Evolutionary conservation across 768 basidiomycete species (phyloP).

Genomic region (Suillus decipiens): DNA sequence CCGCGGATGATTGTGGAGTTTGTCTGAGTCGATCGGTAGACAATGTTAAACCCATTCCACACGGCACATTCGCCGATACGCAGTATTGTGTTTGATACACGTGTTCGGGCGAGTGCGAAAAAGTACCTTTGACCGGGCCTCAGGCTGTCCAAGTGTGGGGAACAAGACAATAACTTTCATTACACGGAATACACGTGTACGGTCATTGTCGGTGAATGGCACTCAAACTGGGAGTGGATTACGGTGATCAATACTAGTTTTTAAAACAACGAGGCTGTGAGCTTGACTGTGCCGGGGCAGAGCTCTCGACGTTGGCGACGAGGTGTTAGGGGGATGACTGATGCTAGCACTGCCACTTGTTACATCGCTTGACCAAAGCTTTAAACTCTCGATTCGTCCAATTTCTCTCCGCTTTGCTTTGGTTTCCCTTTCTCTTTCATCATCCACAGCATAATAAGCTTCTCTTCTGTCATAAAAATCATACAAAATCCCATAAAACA

Average conservation of each 20-base stretch:
- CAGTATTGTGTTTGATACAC: conserved; percentile 78
- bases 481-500: conserved; percentile 14
- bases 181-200: conserved; percentile 2
- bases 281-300: not conserved
- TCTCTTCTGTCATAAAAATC: conserved; percentile 14
- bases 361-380: not conserved
- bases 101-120: conserved; percentile 85
- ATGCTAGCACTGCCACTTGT: conserved; percentile 11
- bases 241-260: not conserved
- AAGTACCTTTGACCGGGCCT: conserved; percentile 57
- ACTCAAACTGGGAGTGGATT: too few species aligned
- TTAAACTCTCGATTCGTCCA: conserved; percentile 25
- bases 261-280: conserved; percentile 1
- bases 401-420: conserved; percentile 26
- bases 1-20: not conserved
- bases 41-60: conserved; percentile 94
- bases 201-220: not conserved
- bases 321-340: conserved; percentile 3
- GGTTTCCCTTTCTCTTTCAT: conserved; percentile 29
- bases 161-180: conserved; percentile 1
- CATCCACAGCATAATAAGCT: conserved; percentile 13
- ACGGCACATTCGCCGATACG: conserved; percentile 83
- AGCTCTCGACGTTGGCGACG: not conserved
- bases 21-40: conserved; percentile 44
- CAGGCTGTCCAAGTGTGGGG: not conserved